These are phyloP conservation scores for Plasmodium cynomolgi DNA, from an alignment of 169 alveolate genomes.

Conservation along the genomic window DNA sequence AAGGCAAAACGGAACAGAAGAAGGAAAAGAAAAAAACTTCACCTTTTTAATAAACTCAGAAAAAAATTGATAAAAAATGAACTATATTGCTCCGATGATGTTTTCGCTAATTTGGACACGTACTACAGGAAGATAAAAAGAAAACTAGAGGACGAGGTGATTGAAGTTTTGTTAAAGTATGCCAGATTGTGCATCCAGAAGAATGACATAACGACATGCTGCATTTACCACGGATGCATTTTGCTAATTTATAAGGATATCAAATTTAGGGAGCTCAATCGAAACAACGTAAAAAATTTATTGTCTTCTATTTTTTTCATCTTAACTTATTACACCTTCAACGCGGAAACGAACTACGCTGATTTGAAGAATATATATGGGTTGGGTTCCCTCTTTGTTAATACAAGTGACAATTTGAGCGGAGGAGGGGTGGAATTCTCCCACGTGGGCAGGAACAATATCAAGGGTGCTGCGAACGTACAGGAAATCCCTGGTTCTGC, in stretches of 20 bases:
- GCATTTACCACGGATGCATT: constrained; percentile 72
- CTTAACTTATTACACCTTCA: constrained; percentile 62
- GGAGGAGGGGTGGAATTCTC: not conserved
- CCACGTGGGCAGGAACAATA: not conserved
- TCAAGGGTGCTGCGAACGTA: not conserved
- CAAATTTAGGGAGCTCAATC: constrained; percentile 43
- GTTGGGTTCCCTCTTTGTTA: constrained; percentile 74
- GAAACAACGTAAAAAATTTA: constrained; percentile 39
- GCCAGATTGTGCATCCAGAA: constrained; percentile 26
- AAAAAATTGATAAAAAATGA: constrained; percentile 70
- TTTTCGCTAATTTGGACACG: constrained; percentile 9
- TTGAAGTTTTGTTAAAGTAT: constrained; percentile 44
- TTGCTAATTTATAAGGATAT: constrained; percentile 59
- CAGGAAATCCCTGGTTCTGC: not conserved
- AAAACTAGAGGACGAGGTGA: constrained; percentile 44
- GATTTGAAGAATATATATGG: constrained; percentile 72
- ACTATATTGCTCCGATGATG: constrained; percentile 70
- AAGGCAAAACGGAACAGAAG: not conserved
- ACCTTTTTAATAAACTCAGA: constrained; percentile 17
- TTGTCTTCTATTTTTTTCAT: constrained; percentile 69
- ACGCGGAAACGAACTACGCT: constrained; percentile 64
- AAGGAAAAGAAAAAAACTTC: constrained; percentile 5
- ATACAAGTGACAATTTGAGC: constrained; percentile 15
- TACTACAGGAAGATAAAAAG: constrained; percentile 60
- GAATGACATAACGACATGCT: constrained; percentile 67